Evolutionary conservation across 257 asterid genomes (phyloP).

Genomic region (Datura wrightii): DNA sequence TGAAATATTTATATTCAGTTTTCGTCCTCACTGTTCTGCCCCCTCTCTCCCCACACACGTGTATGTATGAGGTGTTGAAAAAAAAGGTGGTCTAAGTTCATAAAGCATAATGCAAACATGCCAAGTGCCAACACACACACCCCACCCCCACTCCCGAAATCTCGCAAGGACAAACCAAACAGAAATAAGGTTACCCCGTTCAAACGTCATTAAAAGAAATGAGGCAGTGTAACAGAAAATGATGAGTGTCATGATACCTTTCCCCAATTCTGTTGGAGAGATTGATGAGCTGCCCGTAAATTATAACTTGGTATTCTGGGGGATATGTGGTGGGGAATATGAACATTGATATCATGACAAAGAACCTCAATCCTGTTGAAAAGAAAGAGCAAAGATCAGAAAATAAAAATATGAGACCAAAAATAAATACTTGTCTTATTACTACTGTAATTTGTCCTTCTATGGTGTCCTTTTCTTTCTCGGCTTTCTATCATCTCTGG

Average conservation of each 20-base stretch:
- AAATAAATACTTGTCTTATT: not conserved
- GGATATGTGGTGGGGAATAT: slow-evolving; percentile 94
- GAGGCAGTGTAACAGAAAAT: not conserved
- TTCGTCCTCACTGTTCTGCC: not conserved
- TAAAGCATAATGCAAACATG: not conserved
- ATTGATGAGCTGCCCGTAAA: slow-evolving; percentile 80
- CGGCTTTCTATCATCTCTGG: not conserved
- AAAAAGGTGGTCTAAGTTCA: too few species aligned
- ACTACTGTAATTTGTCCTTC: not conserved
- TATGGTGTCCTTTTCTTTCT: not conserved
- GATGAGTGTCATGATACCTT: slow-evolving; percentile 51
- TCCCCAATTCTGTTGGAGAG: slow-evolving; percentile 93
- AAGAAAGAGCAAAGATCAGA: slow-evolving; percentile 29
- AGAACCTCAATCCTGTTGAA: slow-evolving; percentile 84
- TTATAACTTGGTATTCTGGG: slow-evolving; percentile 93
- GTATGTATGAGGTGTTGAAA: too few species aligned
- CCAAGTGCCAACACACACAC: not conserved
- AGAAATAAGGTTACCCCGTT: not conserved
- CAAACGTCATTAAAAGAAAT: not conserved
- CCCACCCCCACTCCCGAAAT: not conserved
- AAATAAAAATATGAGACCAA: not conserved
- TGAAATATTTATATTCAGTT: not conserved
- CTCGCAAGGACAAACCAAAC: not conserved
- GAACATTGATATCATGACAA: slow-evolving; percentile 94
- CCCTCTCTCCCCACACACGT: not conserved